Evolutionary conservation across 2,329 filamentous ascomycete species (phyloP).

Genomic region (Aureobasidium leucospermi): DNA sequence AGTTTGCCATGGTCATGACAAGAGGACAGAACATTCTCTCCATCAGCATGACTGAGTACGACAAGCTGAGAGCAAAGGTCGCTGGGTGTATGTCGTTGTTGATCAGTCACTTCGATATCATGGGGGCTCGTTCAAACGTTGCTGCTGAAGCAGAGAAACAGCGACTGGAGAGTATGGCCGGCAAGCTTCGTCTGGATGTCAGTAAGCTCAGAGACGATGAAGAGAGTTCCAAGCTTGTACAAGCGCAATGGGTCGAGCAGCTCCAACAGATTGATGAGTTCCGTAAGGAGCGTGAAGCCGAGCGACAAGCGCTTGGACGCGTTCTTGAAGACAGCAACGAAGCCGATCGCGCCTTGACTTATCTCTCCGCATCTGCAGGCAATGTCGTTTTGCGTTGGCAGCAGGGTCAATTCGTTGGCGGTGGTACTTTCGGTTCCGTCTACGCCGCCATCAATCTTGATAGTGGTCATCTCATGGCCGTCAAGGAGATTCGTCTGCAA

Average conservation of each 20-base stretch:
- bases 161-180: slow-evolving; percentile 69
- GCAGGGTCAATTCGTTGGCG: slow-evolving; percentile 95
- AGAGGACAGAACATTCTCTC: slow-evolving; percentile 87
- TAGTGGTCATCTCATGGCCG: slow-evolving; percentile 92
- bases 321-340: slow-evolving; percentile 94
- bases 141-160: slow-evolving; percentile 93
- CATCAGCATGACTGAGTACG: slow-evolving; percentile 81
- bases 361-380: slow-evolving; percentile 85
- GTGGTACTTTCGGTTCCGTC: slow-evolving; percentile 93
- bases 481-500: slow-evolving; percentile 95
- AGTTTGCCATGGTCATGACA: slow-evolving; percentile 97
- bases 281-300: slow-evolving; percentile 71
- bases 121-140: slow-evolving; percentile 88
- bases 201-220: slow-evolving; percentile 69
- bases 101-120: slow-evolving; percentile 98
- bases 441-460: slow-evolving; percentile 97
- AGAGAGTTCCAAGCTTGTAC: slow-evolving; percentile 70
- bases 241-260: slow-evolving; percentile 65
- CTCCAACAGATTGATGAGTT: slow-evolving; percentile 70
- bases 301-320: slow-evolving; percentile 78
- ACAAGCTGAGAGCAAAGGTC: slow-evolving; percentile 74
- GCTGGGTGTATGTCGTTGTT: slow-evolving; percentile 95
- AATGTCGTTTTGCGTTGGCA: slow-evolving; percentile 97
- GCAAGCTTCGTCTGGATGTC: slow-evolving; percentile 71
- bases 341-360: slow-evolving; percentile 88